A percentile compares a stretch with the other conserved stretches of the same genome.
These are phyloP conservation scores for Trichosporon sp. DNA, from an alignment of 1,284 basidiomycete species.

Conservation along the genomic window DNA sequence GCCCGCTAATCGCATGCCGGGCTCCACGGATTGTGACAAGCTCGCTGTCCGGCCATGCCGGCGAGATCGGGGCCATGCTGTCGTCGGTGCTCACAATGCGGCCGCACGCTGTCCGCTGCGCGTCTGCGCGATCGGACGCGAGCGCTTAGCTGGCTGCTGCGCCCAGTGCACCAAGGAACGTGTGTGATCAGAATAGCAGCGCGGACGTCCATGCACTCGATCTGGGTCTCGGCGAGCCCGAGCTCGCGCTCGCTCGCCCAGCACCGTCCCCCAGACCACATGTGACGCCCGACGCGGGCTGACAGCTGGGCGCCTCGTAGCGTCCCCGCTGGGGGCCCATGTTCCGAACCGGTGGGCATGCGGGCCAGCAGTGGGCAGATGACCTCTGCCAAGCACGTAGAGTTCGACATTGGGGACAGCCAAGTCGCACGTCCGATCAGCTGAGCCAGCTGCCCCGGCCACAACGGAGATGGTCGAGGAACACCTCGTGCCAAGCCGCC, in stretches of 20 bases:
- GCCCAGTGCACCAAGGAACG: background rate
- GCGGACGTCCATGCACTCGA: background rate
- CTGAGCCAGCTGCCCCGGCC: background rate
- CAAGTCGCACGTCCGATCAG: background rate
- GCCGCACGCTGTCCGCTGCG: background rate
- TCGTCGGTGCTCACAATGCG: background rate
- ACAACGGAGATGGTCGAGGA: background rate
- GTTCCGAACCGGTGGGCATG: background rate
- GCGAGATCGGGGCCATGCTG: background rate
- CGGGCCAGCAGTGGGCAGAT: background rate
- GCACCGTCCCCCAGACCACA: background rate
- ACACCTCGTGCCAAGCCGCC: background rate
- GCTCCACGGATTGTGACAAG: background rate
- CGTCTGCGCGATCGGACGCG: background rate
- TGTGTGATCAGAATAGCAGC: background rate
- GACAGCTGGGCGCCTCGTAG: background rate
- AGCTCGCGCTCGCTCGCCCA: background rate
- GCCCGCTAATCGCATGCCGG: background rate
- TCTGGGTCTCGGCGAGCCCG: background rate
- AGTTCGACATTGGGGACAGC: background rate
- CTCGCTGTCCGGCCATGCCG: background rate
- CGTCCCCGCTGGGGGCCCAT: background rate
- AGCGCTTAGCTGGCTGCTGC: background rate
- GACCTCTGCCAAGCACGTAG: background rate
- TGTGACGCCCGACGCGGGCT: background rate